Evolutionary conservation across 2,329 filamentous ascomycete species (phyloP).

Genomic region (Pyrenochaeta sp.): DNA sequence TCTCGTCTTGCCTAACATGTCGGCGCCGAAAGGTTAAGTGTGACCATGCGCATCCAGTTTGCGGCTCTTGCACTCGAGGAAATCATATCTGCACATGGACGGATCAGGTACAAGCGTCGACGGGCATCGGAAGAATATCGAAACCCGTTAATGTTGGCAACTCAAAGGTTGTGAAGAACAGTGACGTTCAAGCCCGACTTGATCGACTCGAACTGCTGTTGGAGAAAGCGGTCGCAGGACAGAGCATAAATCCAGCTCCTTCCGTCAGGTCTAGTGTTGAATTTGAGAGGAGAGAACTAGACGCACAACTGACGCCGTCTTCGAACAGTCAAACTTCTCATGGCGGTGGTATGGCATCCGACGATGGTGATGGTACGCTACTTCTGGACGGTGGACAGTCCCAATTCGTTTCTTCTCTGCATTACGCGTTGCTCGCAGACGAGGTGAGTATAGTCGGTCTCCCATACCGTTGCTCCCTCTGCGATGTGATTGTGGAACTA

Average conservation of each 20-base stretch:
- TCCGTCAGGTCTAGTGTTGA: conserved; percentile 29
- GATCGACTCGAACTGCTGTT: conserved; percentile 48
- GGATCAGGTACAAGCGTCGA: conserved; percentile 34
- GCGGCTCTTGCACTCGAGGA: conserved; percentile 48
- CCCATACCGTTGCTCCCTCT: not conserved
- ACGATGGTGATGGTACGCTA: conserved; percentile 47
- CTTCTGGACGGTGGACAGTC: conserved; percentile 48
- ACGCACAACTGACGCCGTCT: conserved; percentile 36
- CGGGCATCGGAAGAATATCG: conserved; percentile 31
- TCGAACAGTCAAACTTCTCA: conserved; percentile 45
- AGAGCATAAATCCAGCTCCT: conserved; percentile 17
- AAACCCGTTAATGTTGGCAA: conserved; percentile 27
- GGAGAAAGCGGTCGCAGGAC: conserved; percentile 42
- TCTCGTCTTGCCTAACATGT: conserved; percentile 50
- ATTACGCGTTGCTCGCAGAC: conserved; percentile 50
- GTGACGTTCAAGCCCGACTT: conserved; percentile 47
- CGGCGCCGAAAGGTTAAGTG: conserved; percentile 50
- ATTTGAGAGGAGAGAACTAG: conserved; percentile 29
- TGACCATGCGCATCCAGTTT: conserved; percentile 49
- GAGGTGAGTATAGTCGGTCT: conserved; percentile 37
- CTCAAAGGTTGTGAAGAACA: conserved; percentile 34
- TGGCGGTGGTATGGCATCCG: conserved; percentile 46
- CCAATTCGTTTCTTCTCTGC: conserved; percentile 52
- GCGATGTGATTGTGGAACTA: not conserved
- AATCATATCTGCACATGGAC: conserved; percentile 49